Conservation (phyloP, 805 yeast species). For the Nakazawaea anatomiae region DNA sequence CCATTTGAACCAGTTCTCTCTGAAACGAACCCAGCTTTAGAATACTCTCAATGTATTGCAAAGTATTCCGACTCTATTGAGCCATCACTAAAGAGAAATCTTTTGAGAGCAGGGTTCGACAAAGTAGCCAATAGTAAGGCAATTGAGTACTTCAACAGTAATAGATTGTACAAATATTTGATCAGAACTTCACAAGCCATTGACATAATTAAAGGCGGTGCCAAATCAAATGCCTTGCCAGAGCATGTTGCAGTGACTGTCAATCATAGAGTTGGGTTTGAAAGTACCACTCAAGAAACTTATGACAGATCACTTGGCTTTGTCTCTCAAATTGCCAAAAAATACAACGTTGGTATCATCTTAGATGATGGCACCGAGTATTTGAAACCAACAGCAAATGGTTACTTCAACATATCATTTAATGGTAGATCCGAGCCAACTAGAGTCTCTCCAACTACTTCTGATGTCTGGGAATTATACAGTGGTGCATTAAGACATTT, state of each 20-base stretch:
- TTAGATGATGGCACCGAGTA: conserved; percentile 26
- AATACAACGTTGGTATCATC: conserved; percentile 42
- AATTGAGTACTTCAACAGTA: conserved; percentile 14
- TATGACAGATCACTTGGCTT: conserved; percentile 29
- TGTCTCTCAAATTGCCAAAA: conserved; percentile 36
- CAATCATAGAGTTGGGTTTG: conserved; percentile 62
- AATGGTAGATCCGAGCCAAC: conserved; percentile 28
- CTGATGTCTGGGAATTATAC: conserved; percentile 32
- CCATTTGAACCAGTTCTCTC: conserved; percentile 45
- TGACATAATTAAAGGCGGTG: conserved; percentile 66
- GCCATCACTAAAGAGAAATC: conserved; percentile 19
- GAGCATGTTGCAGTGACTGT: conserved; percentile 48
- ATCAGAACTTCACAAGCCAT: conserved; percentile 63
- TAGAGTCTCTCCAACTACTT: conserved; percentile 29
- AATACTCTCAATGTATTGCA: conserved; percentile 58
- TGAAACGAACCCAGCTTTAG: conserved; percentile 53
- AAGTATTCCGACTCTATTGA: conserved; percentile 33
- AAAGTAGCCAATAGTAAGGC: conserved; percentile 26
- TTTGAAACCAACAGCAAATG: conserved; percentile 16
- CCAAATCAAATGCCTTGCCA: conserved; percentile 73
- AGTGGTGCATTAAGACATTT: conserved; percentile 52
- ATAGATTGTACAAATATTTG: conserved; percentile 24
- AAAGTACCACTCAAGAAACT: conserved; percentile 40
- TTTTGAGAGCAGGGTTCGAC: conserved; percentile 31
- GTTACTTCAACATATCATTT: conserved; percentile 18